Evolutionary conservation across 345 rosid genomes (phyloP).

Genomic region (Arabidopsis thaliana): DNA sequence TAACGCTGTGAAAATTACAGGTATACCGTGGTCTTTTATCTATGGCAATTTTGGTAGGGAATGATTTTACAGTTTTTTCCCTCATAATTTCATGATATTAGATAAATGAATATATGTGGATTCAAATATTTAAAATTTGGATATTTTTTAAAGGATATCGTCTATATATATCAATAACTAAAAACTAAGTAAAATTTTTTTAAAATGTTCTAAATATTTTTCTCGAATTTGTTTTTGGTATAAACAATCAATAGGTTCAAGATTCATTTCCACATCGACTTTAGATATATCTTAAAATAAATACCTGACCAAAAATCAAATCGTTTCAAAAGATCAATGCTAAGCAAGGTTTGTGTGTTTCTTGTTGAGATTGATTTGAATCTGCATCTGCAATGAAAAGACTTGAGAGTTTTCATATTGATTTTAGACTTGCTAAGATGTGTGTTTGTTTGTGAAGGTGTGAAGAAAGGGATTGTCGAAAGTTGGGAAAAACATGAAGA

Average conservation of each 20-base stretch:
- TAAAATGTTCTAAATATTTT: not conserved
- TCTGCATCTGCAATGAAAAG: not conserved
- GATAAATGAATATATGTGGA: not conserved
- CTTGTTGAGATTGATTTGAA: constrained; percentile 1
- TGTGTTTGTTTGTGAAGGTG: constrained; percentile 52
- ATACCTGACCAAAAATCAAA: no score
- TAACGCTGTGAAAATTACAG: no score
- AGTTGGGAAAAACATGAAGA: constrained; percentile 23
- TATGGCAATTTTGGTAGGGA: not conserved
- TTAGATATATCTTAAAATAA: not conserved
- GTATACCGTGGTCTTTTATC: no score
- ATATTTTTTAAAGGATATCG: not conserved
- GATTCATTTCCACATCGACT: not conserved
- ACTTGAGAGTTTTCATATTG: not conserved
- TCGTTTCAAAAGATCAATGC: not conserved
- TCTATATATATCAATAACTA: not conserved
- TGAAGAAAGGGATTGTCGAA: constrained; percentile 37
- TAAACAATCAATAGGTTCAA: not conserved
- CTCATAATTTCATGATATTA: not conserved
- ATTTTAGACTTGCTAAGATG: constrained; percentile 10
- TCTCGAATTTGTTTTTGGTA: not conserved
- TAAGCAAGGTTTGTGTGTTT: constrained; percentile 53
- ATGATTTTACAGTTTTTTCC: not conserved
- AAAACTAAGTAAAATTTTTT: not conserved
- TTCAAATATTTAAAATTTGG: not conserved